Conservation (phyloP, 1,284 basidiomycete species). For the Fistulina hepatica region DNA sequence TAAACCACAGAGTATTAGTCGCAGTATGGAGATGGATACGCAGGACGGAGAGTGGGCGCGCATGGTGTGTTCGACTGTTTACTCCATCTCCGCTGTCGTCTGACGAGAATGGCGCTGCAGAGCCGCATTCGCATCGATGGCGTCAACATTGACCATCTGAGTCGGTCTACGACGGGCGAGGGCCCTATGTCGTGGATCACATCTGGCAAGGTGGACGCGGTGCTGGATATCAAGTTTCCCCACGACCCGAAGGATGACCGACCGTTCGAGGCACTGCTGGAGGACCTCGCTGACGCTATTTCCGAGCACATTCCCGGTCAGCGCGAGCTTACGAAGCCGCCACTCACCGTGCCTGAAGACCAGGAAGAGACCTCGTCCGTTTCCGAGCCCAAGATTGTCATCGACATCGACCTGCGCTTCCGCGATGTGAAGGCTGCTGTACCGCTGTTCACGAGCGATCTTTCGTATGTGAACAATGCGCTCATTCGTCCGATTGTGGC, state of each 20-base stretch:
- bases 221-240: slow-evolving; percentile 97
- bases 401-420: slow-evolving; percentile 94
- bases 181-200: slow-evolving; percentile 97
- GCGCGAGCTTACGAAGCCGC: slow-evolving; percentile 76
- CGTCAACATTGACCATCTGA: slow-evolving; percentile 92
- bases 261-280: slow-evolving; percentile 81
- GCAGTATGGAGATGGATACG: slow-evolving; percentile 76
- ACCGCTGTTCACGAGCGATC: slow-evolving; percentile 77
- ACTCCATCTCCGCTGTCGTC: background rate
- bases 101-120: slow-evolving; percentile 28
- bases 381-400: slow-evolving; percentile 42
- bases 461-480: slow-evolving; percentile 93
- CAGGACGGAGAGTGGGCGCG: slow-evolving; percentile 77
- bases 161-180: slow-evolving; percentile 71
- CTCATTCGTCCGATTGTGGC: slow-evolving; percentile 94
- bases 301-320: slow-evolving; percentile 82
- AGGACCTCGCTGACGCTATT: slow-evolving; percentile 85
- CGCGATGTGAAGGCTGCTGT: slow-evolving; percentile 94
- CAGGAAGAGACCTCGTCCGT: slow-evolving; percentile 22
- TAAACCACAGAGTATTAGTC: slow-evolving; percentile 91
- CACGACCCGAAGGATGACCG: slow-evolving; percentile 66
- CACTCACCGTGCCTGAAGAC: slow-evolving; percentile 61
- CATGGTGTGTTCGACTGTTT: slow-evolving; percentile 58
- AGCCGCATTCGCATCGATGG: slow-evolving; percentile 95
- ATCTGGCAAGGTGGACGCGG: slow-evolving; percentile 92